Evolutionary conservation across 2,329 filamentous ascomycete genomes (phyloP).

Genomic region (Cladorrhinum sp.): DNA sequence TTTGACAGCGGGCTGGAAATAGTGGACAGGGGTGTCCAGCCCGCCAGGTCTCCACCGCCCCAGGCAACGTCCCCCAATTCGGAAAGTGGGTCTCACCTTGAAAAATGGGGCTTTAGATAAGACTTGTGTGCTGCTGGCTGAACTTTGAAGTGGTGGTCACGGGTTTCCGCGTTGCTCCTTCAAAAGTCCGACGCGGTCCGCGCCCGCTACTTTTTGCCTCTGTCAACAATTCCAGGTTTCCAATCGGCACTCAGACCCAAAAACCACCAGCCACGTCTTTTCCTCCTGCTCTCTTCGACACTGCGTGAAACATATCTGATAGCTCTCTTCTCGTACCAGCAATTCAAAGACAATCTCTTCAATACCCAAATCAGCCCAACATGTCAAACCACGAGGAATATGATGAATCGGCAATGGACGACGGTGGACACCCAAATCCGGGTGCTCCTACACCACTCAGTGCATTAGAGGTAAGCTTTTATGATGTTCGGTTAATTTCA

Average conservation of each 20-base stretch:
- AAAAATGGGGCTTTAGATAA: background rate
- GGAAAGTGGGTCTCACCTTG: background rate
- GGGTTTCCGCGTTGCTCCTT: slow-evolving; percentile 11
- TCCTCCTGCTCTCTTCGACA: background rate
- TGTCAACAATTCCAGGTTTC: slow-evolving; percentile 7
- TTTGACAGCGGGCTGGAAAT: background rate
- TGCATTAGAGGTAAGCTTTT: slow-evolving; percentile 70
- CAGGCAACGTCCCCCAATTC: background rate
- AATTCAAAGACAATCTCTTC: background rate
- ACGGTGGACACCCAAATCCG: slow-evolving; percentile 71
- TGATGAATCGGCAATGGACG: slow-evolving; percentile 69
- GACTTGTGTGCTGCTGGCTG: background rate
- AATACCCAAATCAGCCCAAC: background rate
- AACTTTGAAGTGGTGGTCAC: slow-evolving; percentile 6
- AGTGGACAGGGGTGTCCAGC: background rate
- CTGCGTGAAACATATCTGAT: background rate
- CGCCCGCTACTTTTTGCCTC: slow-evolving; percentile 5
- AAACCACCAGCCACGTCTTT: background rate
- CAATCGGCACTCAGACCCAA: background rate
- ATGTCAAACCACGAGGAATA: slow-evolving; percentile 56
- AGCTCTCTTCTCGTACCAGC: background rate
- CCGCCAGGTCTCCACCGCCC: background rate
- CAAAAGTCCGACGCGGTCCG: slow-evolving; percentile 10
- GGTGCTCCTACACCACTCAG: slow-evolving; percentile 89
- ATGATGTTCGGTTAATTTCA: background rate